These are phyloP conservation scores for Myxozyma vanderwaltii DNA, from an alignment of 805 yeast species.

Conservation along the genomic window DNA sequence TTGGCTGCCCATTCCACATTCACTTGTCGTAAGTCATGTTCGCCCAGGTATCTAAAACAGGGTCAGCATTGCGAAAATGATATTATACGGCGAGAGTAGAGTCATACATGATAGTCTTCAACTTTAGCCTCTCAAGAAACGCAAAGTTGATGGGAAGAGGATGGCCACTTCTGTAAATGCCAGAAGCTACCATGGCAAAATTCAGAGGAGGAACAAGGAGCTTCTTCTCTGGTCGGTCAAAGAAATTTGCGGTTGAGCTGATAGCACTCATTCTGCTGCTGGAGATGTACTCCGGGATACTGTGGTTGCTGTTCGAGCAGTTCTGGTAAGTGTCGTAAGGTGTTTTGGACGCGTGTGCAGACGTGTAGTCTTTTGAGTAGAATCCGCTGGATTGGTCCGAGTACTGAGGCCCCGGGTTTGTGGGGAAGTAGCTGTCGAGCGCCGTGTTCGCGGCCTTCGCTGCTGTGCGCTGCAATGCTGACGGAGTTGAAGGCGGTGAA, in stretches of 20 bases:
- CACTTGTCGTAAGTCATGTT: constrained; percentile 56
- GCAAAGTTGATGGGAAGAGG: constrained; percentile 85
- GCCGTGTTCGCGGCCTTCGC: not conserved
- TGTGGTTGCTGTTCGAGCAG: constrained; percentile 15
- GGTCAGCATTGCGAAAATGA: not conserved
- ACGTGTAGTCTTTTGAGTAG: constrained; percentile 7
- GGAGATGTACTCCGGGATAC: constrained; percentile 22
- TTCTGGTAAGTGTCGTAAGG: constrained; percentile 2
- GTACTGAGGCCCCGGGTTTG: not conserved
- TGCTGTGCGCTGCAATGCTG: not conserved
- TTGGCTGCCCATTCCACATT: constrained; percentile 69
- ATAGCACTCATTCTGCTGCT: constrained; percentile 32
- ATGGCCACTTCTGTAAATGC: constrained; percentile 88
- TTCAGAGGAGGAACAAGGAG: constrained; percentile 81
- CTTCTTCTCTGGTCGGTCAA: constrained; percentile 31
- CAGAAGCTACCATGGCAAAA: constrained; percentile 84
- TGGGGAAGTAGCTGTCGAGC: not conserved
- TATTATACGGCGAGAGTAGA: constrained; percentile 37
- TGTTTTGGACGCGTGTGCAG: constrained; percentile 3
- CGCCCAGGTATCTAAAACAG: constrained; percentile 52
- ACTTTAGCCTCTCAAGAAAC: constrained; percentile 67
- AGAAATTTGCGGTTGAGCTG: constrained; percentile 28
- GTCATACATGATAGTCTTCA: constrained; percentile 84
- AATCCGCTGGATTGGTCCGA: constrained; percentile 8
- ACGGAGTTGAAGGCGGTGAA: constrained; percentile 32